phyloP scores from a whole-genome alignment of 345 rosid species.

The Sisymbrium irio region DNA sequence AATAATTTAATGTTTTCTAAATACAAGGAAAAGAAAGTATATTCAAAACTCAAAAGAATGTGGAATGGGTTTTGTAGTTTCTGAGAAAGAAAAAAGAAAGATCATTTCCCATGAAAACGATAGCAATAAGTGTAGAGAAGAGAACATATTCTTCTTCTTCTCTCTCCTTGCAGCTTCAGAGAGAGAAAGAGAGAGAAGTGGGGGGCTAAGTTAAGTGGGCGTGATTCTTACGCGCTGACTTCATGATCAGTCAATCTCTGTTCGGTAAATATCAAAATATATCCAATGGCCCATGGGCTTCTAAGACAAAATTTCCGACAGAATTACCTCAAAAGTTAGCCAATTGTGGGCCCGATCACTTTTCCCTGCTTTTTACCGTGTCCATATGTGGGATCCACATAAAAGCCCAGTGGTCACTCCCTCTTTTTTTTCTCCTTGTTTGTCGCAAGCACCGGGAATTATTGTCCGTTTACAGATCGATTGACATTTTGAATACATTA shows the following conservation, averaged over 20 bases:
- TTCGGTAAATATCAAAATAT: conserved; percentile 6
- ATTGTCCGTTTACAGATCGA: no score
- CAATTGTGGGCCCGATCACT: conserved; percentile 22
- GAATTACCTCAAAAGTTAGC: conserved; percentile 34
- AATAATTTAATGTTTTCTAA: neutral
- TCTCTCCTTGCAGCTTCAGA: neutral
- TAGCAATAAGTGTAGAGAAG: conserved; percentile 34
- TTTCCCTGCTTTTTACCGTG: conserved; percentile 22
- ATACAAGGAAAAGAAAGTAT: neutral
- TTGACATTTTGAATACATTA: no score
- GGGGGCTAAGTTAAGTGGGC: conserved; percentile 43
- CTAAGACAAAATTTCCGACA: conserved; percentile 39
- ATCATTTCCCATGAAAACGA: conserved; percentile 19
- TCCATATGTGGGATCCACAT: conserved; percentile 34
- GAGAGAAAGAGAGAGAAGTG: neutral
- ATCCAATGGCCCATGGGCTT: conserved; percentile 36
- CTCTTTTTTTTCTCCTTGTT: neutral
- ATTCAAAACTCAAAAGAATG: conserved; percentile 35
- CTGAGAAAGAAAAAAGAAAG: neutral
- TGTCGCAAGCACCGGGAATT: neutral
- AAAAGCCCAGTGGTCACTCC: conserved; percentile 16
- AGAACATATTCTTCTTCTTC: conserved; percentile 62
- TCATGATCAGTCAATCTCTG: conserved; percentile 32
- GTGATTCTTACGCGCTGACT: conserved; percentile 57
- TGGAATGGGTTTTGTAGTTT: conserved; percentile 17